Percentiles rank a stretch among this genome's conserved stretches.
Conservation (phyloP, 2,329 filamentous ascomycete species). For the Penicillium decumbens region DNA sequence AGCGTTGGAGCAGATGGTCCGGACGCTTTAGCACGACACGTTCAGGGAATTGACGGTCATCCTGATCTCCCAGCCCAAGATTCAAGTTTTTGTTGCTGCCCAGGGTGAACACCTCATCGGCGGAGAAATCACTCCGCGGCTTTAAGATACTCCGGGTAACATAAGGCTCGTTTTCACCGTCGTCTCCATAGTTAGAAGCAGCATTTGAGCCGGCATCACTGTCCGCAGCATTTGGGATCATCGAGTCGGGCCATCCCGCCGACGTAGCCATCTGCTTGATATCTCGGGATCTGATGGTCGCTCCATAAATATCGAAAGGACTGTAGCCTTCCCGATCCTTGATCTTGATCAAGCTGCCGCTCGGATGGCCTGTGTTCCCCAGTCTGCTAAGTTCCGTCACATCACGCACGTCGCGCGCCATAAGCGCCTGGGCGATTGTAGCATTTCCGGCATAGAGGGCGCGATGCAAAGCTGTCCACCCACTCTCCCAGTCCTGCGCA, state of each 20-base stretch:
- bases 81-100: slow-evolving; percentile 95
- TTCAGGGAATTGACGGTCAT: slow-evolving; percentile 90
- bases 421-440: slow-evolving; percentile 73
- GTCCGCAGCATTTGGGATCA: slow-evolving; percentile 45
- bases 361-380: slow-evolving; percentile 55
- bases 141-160: slow-evolving; percentile 26
- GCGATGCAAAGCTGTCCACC: slow-evolving; percentile 91
- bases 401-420: slow-evolving; percentile 71
- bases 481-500: slow-evolving; percentile 80
- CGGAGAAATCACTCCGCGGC: slow-evolving; percentile 47
- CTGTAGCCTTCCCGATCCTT: slow-evolving; percentile 95
- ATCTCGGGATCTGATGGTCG: slow-evolving; percentile 76
- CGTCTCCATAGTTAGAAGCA: slow-evolving; percentile 41
- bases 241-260: slow-evolving; percentile 37
- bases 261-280: slow-evolving; percentile 42
- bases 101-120: slow-evolving; percentile 87
- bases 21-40: slow-evolving; percentile 72
- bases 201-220: slow-evolving; percentile 28
- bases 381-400: slow-evolving; percentile 55
- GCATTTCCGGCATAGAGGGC: slow-evolving; percentile 87
- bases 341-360: slow-evolving; percentile 79
- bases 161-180: slow-evolving; percentile 46
- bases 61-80: slow-evolving; percentile 88
- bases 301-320: slow-evolving; percentile 86
- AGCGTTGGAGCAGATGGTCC: slow-evolving; percentile 67